Evolutionary conservation across 208 protist genomes (phyloP).

Genomic region (Trypanosoma melophagium): DNA sequence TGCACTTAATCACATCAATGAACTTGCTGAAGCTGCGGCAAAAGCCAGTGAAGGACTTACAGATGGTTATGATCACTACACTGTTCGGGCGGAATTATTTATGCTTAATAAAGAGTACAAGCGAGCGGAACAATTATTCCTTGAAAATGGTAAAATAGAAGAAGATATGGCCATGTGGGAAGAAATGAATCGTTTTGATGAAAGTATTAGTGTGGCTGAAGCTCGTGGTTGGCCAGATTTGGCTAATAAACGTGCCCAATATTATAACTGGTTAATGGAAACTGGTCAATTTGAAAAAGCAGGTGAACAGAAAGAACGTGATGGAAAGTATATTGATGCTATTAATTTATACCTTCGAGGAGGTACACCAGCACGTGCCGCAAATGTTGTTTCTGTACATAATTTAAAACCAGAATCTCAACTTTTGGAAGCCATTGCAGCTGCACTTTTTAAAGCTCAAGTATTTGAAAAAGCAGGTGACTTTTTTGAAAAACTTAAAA

Average conservation of each 20-base stretch:
- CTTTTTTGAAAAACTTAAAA: slow-evolving; percentile 95
- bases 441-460: slow-evolving; percentile 89
- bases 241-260: slow-evolving; percentile 79
- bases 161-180: slow-evolving; percentile 97
- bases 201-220: slow-evolving; percentile 90
- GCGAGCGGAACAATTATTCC: slow-evolving; percentile 91
- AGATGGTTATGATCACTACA: slow-evolving; percentile 91
- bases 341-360: slow-evolving; percentile 96
- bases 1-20: slow-evolving; percentile 89
- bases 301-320: slow-evolving; percentile 92
- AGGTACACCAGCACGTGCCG: slow-evolving; percentile 92
- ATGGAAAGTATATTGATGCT: slow-evolving; percentile 94
- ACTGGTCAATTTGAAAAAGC: slow-evolving; percentile 95
- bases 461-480: slow-evolving; percentile 95
- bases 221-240: slow-evolving; percentile 81
- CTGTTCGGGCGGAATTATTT: slow-evolving; percentile 81
- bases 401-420: slow-evolving; percentile 84
- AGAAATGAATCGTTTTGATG: slow-evolving; percentile 93
- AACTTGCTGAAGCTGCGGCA: slow-evolving; percentile 68
- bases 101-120: slow-evolving; percentile 93
- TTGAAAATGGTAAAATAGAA: slow-evolving; percentile 93
- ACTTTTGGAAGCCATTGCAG: slow-evolving; percentile 94
- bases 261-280: slow-evolving; percentile 95
- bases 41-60: slow-evolving; percentile 56
- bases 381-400: slow-evolving; percentile 87